These are phyloP conservation scores for Microcos paniculata DNA, from an alignment of 345 rosid species.

Conservation along the genomic window DNA sequence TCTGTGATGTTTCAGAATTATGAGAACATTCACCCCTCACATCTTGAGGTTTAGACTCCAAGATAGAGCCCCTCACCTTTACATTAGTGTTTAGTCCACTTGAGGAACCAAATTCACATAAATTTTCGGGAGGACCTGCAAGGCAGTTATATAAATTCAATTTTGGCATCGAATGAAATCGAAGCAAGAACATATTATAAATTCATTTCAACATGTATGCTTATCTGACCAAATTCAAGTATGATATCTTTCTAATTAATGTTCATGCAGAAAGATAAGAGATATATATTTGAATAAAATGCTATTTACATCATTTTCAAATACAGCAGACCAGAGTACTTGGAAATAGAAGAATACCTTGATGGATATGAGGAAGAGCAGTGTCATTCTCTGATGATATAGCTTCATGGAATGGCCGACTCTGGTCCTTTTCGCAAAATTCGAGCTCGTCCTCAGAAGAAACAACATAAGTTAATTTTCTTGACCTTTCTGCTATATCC, in stretches of 20 bases:
- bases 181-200: not conserved
- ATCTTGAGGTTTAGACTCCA: not conserved
- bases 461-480: not conserved
- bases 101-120: not conserved
- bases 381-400: not conserved
- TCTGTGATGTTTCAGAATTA: not conserved
- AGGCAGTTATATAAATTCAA: not conserved
- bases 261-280: not conserved
- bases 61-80: not conserved
- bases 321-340: not conserved
- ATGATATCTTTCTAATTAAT: not conserved
- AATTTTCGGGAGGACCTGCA: not conserved
- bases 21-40: not conserved
- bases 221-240: not conserved
- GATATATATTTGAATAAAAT: not conserved
- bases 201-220: not conserved
- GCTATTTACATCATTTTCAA: not conserved
- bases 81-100: not conserved
- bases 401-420: not conserved
- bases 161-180: not conserved
- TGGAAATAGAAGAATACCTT: not conserved
- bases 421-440: not conserved
- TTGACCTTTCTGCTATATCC: not conserved
- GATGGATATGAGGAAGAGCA: not conserved
- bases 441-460: not conserved